phyloP scores from a whole-genome alignment of 148 eudicot species.

The Drosera capensis region DNA sequence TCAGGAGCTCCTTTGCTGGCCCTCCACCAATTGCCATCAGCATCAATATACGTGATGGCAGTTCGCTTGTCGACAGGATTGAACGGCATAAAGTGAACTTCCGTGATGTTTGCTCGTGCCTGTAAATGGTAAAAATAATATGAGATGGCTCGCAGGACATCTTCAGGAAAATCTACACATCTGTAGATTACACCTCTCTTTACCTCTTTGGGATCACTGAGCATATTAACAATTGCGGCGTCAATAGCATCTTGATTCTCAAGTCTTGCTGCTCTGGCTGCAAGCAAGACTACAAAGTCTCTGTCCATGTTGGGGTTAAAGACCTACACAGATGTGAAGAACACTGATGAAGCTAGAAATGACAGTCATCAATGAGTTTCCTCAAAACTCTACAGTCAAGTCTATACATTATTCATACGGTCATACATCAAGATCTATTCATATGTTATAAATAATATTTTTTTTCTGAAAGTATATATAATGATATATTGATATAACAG shows the following conservation, averaged over 20 bases:
- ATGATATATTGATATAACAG: too few relatives aligned
- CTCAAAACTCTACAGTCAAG: too few relatives aligned
- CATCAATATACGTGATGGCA: conserved; percentile 50
- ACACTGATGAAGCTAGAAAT: too few relatives aligned
- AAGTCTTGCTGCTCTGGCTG: conserved; percentile 70
- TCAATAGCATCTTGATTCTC: conserved; percentile 87
- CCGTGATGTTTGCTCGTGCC: conserved; percentile 59
- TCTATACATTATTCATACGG: too few relatives aligned
- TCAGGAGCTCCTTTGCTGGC: conserved; percentile 67
- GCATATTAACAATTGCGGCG: conserved; percentile 56
- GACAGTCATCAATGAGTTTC: too few relatives aligned
- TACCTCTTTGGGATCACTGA: conserved; percentile 70
- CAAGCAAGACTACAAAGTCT: conserved; percentile 48
- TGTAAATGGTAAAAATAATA: conserved; percentile 9
- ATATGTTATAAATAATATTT: too few relatives aligned
- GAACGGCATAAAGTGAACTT: conserved; percentile 56
- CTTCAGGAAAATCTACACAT: neutral
- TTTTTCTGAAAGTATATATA: too few relatives aligned
- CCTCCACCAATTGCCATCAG: conserved; percentile 54
- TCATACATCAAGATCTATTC: too few relatives aligned
- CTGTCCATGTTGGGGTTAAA: conserved; percentile 46
- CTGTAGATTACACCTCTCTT: conserved; percentile 4
- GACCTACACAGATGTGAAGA: conserved; percentile 34
- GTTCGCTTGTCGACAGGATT: conserved; percentile 63
- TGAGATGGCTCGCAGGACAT: too few relatives aligned